Percentiles rank a stretch among this genome's conserved stretches.
phyloP scores from a whole-genome alignment of 208 protist genomes.

The Naegleria gruberi region DNA sequence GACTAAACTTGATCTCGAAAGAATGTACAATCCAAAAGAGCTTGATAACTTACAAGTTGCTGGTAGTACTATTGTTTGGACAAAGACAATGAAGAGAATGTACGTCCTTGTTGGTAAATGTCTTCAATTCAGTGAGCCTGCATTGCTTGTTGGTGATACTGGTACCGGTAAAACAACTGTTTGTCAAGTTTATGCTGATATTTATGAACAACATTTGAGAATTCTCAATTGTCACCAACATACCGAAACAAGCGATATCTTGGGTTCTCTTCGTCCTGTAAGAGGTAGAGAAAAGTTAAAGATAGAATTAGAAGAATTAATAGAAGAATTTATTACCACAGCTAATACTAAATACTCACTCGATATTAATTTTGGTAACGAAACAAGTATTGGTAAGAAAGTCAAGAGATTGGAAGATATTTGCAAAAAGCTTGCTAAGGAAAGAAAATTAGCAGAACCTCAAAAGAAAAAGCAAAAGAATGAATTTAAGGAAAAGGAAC shows the following conservation, averaged over 20 bases:
- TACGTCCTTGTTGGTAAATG: constrained; percentile 89
- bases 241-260: constrained; percentile 97
- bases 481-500: neutral
- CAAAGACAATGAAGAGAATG: constrained; percentile 84
- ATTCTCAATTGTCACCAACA: constrained; percentile 99
- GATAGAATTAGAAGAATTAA: neutral
- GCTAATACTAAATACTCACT: neutral
- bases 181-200: constrained; percentile 81
- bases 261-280: constrained; percentile 80
- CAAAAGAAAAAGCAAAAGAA: neutral
- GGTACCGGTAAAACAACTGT: constrained; percentile 97
- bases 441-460: neutral
- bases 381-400: neutral
- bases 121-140: constrained; percentile 84
- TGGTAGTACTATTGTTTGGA: constrained; percentile 80
- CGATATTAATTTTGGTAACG: neutral
- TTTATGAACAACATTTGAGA: constrained; percentile 64
- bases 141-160: constrained; percentile 96
- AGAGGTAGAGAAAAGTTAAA: constrained; percentile 58
- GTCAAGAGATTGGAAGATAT: neutral
- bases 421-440: neutral
- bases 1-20: constrained; percentile 58
- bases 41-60: neutral
- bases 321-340: neutral
- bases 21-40: constrained; percentile 58